Evolutionary conservation across 805 yeast genomes (phyloP).

Genomic region (Yarrowia divulgata): DNA sequence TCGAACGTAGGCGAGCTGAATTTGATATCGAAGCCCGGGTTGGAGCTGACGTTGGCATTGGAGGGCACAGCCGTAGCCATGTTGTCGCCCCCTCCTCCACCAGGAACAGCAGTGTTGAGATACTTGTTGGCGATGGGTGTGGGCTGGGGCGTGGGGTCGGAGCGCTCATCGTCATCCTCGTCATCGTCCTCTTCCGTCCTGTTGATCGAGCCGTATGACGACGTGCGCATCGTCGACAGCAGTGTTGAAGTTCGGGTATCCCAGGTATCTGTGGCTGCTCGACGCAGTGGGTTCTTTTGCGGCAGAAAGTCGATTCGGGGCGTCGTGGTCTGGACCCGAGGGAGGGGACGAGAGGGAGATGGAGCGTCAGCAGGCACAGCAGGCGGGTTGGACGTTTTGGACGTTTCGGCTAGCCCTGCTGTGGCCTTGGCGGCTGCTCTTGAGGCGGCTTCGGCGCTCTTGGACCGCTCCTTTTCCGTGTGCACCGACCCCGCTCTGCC

Average conservation of each 20-base stretch:
- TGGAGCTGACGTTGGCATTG: background rate
- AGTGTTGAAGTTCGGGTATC: constrained; percentile 23
- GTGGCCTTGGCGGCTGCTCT: no score
- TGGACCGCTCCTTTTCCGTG: constrained; percentile 14
- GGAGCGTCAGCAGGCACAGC: constrained; percentile 13
- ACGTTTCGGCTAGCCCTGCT: no score
- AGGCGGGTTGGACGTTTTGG: background rate
- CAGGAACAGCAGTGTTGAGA: constrained; percentile 18
- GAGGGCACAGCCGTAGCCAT: background rate
- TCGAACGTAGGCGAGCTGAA: constrained; percentile 29
- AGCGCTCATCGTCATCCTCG: background rate
- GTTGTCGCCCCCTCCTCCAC: background rate
- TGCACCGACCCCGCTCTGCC: background rate
- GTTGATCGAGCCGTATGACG: background rate
- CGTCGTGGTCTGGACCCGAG: background rate
- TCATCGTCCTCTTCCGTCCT: background rate
- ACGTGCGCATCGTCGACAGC: constrained; percentile 21
- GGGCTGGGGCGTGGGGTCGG: constrained; percentile 15
- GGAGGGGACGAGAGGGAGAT: background rate
- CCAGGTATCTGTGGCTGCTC: constrained; percentile 34
- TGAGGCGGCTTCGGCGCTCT: constrained; percentile 1
- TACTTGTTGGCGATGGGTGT: constrained; percentile 34
- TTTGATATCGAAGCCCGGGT: constrained; percentile 16
- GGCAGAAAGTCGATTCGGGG: constrained; percentile 26
- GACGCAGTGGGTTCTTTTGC: background rate